A percentile compares a stretch with the other conserved stretches of the same genome.
These are phyloP conservation scores for Cryptococcus sp. DNA, from an alignment of 1,284 basidiomycete species.

Conservation along the genomic window DNA sequence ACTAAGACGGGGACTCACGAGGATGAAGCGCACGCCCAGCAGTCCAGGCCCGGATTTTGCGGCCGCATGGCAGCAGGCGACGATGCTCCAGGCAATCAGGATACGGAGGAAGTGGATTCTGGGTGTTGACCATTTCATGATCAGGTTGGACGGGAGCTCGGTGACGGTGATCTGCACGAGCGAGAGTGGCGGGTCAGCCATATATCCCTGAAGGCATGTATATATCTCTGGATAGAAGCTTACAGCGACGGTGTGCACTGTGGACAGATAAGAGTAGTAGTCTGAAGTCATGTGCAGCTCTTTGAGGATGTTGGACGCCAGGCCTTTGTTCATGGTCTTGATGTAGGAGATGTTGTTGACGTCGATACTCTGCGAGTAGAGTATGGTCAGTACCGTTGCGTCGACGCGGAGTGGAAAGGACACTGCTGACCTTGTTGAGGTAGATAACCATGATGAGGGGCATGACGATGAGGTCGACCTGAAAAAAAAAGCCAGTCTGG, in stretches of 20 bases:
- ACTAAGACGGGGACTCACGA: constrained; percentile 1
- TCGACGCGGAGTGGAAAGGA: no score
- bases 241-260: constrained; percentile 20
- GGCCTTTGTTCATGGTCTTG: constrained; percentile 22
- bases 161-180: not conserved
- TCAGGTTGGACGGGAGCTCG: constrained; percentile 30
- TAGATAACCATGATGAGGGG: constrained; percentile 21
- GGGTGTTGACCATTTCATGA: constrained; percentile 29
- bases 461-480: constrained; percentile 3
- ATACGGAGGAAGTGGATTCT: constrained; percentile 29
- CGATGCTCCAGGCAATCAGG: constrained; percentile 25
- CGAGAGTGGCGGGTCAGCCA: no score
- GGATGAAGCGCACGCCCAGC: constrained; percentile 13
- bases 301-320: constrained; percentile 24
- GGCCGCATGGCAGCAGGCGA: constrained; percentile 22
- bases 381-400: no score
- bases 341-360: constrained; percentile 18
- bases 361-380: constrained; percentile 15
- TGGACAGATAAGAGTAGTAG: constrained; percentile 22
- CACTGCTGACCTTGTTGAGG: constrained; percentile 13
- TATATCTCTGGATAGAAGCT: constrained; percentile 15
- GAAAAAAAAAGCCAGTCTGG: no score
- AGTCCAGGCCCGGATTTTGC: constrained; percentile 9
- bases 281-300: constrained; percentile 25
- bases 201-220: not conserved